Base-by-base conservation (phyloP, 768 basidiomycete species). In the Leccinum truebloodii region DNA sequence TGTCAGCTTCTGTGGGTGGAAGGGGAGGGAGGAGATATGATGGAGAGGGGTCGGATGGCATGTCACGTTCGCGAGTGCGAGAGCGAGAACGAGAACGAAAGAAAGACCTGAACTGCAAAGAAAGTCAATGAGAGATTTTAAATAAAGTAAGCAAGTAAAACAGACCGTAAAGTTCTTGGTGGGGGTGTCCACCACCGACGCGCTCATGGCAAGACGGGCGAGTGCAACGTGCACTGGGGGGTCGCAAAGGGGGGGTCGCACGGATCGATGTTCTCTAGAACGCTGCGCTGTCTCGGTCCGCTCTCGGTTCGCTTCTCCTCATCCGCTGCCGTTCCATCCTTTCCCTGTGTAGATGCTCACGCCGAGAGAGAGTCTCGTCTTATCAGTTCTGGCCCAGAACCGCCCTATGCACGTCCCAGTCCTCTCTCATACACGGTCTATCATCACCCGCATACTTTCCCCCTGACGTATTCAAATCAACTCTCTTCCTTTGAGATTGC, bases 301-400 rank as follows among this genome's bases (percentile, higher is more conserved):
- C 6, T 49, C 22, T 13, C 48, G 3, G 32, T 39, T 8, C 55
- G 35, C 30, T 12, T 46, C 44, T 20, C 52, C 22, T 49, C 46
- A 2, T 30, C 30, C 8, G 30, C 30, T 30, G 30, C 30, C 30
- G 56, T 7, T 75, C 37, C 76, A 68, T 59, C 73, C 6, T 88
- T 94, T 76, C 82, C 92, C 6, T 94, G 92, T 65, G 91, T 94
- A 20, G 91, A 93, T 58, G 90, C 90, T 1, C 92, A 94, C 63
- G 86, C 88, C 4, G 80, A 79, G 4, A 81, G 92, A 10, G 84
- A 89, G 71, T 87, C 84, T 0, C 82, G 82, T 35, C 71, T 86
- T 35, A 64, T 77, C 54, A 76, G 12, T 7, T 79, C 83, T 20
- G 92, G 92, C 6, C 92, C 92, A 0, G 92, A 94, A 68, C 90